phyloP scores from a whole-genome alignment of 108 stramenopile genomes.

The Cyclotella choctawhatcheeana region DNA sequence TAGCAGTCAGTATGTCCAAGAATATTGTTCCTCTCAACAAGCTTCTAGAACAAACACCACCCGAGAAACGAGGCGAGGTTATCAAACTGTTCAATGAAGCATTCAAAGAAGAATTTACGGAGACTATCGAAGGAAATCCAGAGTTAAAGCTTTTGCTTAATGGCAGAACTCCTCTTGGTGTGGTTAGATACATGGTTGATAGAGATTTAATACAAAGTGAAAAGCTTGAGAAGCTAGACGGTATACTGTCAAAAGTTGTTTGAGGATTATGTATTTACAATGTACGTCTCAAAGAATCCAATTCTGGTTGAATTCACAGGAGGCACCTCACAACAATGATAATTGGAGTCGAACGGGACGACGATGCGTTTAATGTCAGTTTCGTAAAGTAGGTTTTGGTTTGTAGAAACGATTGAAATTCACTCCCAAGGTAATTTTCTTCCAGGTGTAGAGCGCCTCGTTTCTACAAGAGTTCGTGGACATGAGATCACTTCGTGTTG shows the following conservation, averaged over 20 bases:
- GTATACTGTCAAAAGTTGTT: slow-evolving; percentile 25
- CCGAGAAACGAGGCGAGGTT: slow-evolving; percentile 32
- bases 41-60: slow-evolving; percentile 34
- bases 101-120: slow-evolving; percentile 46
- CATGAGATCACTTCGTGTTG: not conserved
- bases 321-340: no score
- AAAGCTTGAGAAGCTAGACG: slow-evolving; percentile 37
- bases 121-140: slow-evolving; percentile 32
- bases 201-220: slow-evolving; percentile 39
- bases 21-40: slow-evolving; percentile 38
- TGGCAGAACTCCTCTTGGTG: slow-evolving; percentile 31
- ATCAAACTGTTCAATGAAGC: slow-evolving; percentile 34
- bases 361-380: no score
- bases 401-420: no score
- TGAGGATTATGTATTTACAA: no score
- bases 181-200: slow-evolving; percentile 47
- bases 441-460: slow-evolving; percentile 27
- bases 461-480: not conserved
- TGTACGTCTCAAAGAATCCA: no score
- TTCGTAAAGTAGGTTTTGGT: no score
- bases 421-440: slow-evolving; percentile 45
- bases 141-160: slow-evolving; percentile 38
- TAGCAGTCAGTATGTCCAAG: slow-evolving; percentile 35
- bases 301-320: no score
- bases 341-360: no score